Evolutionary conservation across 2,329 filamentous ascomycete genomes (phyloP).

Genomic region (Sordariomycetes sp.): DNA sequence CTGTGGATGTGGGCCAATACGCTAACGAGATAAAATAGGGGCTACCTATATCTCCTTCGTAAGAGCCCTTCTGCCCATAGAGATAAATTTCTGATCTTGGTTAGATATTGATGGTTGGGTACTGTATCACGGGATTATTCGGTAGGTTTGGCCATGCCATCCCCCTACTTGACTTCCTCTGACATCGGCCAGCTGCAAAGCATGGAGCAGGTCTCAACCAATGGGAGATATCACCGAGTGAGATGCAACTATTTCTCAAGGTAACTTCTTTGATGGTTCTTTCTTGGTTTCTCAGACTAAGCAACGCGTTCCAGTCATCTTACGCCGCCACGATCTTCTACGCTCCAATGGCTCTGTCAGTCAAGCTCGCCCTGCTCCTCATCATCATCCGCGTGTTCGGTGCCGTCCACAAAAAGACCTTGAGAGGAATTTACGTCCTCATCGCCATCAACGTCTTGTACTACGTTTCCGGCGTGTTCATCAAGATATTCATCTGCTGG

Average conservation of each 20-base stretch:
- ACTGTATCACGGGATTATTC: constrained; percentile 13
- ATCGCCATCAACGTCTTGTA: constrained; percentile 26
- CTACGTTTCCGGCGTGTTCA: constrained; percentile 28
- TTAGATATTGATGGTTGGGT: constrained; percentile 17
- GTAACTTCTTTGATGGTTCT: too few relatives aligned
- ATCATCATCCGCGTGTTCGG: constrained; percentile 33
- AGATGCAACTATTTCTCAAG: constrained; percentile 23
- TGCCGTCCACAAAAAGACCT: constrained; percentile 24
- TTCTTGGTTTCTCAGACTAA: too few relatives aligned
- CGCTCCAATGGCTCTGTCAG: constrained; percentile 30
- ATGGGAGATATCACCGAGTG: constrained; percentile 17
- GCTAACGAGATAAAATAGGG: constrained; percentile 6
- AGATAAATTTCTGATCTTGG: too few relatives aligned
- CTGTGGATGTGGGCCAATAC: background rate
- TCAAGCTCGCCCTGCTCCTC: constrained; percentile 32
- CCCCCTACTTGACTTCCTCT: too few relatives aligned
- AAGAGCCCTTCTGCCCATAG: too few relatives aligned
- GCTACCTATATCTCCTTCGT: constrained; percentile 11
- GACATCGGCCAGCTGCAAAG: constrained; percentile 12
- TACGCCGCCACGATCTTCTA: constrained; percentile 35
- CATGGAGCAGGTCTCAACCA: constrained; percentile 26
- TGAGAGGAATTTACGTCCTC: constrained; percentile 26
- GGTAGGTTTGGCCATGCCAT: too few relatives aligned
- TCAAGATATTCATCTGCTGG: constrained; percentile 30
- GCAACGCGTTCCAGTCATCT: too few relatives aligned